Evolutionary conservation across 1,139 yeast genomes (phyloP), one percentile per base, ranked within the genome.

Genomic region (Hemisphaericaspora lyxosophila): DNA sequence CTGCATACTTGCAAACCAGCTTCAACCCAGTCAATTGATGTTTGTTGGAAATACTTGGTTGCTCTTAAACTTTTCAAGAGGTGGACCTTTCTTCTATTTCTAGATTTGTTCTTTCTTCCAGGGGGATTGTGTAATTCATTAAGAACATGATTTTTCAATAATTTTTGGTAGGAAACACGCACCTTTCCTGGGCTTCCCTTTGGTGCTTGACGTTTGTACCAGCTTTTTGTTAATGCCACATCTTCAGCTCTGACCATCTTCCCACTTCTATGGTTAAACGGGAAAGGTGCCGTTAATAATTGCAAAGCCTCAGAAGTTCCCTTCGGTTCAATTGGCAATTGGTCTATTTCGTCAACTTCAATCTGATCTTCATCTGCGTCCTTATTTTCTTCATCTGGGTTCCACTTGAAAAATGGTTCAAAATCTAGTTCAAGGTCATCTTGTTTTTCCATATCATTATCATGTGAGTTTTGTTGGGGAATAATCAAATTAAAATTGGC

Each of bases 21-120:
- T 58, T 94, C 99, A 1, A 92, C 94, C 99, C 99, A 94, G 59
- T 92, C 98, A 35, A 92, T 82, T 0, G 89, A 75, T 0, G 98
- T 92, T 53, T 85, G 85, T 53, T 89, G 96, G 62, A 94, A 94
- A 58, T 79, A 94, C 50, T 87, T 89, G 0, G 98, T 92, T 30
- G 75, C 70, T 44, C 80, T 80, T 45, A 94, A 72, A 30, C 81
- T 74, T 46, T 80, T 80, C 31, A 92, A 59, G n/a, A 92, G 62
- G 28, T 78, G 75, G 7, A 75, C 67, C 49, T 80, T 83, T 40
- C 70, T 71, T 31, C 67, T 72, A 33, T 56, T 54, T 16, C 57
- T 57, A 2, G 73, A 67, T 6, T 70, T 56, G 27, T 62, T 57
- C 15, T 66, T 63, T 17, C 40, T 39, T 0, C 63, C 60, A 4